Base-by-base conservation (phyloP, 1,284 basidiomycete genomes). In the Puccinia hordei region DNA sequence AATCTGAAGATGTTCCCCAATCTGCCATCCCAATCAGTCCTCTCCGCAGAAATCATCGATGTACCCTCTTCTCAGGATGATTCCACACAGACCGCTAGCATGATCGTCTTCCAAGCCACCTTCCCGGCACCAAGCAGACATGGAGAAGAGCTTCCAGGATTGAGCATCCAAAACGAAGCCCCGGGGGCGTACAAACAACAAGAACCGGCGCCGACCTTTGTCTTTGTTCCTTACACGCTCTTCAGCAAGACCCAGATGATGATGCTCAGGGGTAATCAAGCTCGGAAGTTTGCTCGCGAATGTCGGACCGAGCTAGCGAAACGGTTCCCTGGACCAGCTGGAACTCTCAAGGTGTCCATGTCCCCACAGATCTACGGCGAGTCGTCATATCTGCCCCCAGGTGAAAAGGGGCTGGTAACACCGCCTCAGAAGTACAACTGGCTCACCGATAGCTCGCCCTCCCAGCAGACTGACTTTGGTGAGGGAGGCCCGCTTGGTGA, bases 1-100 rank as follows among this genome's bases (percentile, higher is more conserved):
- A 87, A 87, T 44, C 84, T 88, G 15, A 85, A 86, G 46, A 86
- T 86, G 83, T 88, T 87, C 85, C 87, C 87, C 0, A 84, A 86
- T 59, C 83, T 88, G 57, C 84, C 85, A 74, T 78, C 85, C 75
- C 85, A 86, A 35, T 87, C 87, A 1, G 83, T 85, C 24, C 84
- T 88, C 35, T 87, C 86, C n/a, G 86, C 88, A 12, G 87, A 88
- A 82, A 86, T 88, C 69, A 84, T 88, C 61, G 87, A 87, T 72
- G 85, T 88, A 2, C 88, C 88, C 6, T 85, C 85, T 30, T 86
- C 83, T 69, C 78, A 85, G 27, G 84, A 85, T 80, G 85, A 85
- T 73, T 83, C 83, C 30, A 83, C 83, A 35, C 73, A 82, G 44
- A 84, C 84, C 0, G 85, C 85, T 22, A 83, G 86, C 82, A 84